Evolutionary conservation across 345 rosid genomes (phyloP).

Genomic region (Eucalyptus dawsonii): DNA sequence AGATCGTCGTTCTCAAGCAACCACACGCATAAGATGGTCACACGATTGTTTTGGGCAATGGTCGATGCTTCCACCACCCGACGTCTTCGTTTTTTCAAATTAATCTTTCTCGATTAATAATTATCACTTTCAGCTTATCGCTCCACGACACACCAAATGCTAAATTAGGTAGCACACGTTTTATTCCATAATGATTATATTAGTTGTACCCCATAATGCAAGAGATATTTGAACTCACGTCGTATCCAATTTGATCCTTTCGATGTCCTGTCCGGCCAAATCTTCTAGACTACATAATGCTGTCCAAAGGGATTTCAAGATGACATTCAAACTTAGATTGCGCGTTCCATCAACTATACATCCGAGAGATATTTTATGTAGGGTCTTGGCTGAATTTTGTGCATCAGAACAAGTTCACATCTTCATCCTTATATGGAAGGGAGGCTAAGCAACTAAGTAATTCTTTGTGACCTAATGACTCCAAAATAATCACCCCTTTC

Average conservation of each 20-base stretch:
- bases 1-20: not conserved
- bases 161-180: not conserved
- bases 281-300: not conserved
- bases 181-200: not conserved
- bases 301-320: not conserved
- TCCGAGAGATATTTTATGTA: not conserved
- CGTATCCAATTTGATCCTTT: not conserved
- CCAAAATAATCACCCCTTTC: not conserved
- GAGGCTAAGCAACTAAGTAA: not conserved
- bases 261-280: not conserved
- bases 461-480: not conserved
- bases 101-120: not conserved
- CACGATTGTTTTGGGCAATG: not conserved
- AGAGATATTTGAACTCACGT: not conserved
- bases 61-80: not conserved
- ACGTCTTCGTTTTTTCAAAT: not conserved
- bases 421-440: not conserved
- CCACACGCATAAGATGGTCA: not conserved
- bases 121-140: not conserved
- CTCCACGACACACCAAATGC: not conserved
- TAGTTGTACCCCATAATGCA: not conserved
- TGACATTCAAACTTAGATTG: not conserved
- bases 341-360: not conserved
- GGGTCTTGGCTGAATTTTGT: not conserved
- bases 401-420: not conserved